phyloP scores from a whole-genome alignment of 352 stramenopile genomes.

The Phytopythium mirpurense region DNA sequence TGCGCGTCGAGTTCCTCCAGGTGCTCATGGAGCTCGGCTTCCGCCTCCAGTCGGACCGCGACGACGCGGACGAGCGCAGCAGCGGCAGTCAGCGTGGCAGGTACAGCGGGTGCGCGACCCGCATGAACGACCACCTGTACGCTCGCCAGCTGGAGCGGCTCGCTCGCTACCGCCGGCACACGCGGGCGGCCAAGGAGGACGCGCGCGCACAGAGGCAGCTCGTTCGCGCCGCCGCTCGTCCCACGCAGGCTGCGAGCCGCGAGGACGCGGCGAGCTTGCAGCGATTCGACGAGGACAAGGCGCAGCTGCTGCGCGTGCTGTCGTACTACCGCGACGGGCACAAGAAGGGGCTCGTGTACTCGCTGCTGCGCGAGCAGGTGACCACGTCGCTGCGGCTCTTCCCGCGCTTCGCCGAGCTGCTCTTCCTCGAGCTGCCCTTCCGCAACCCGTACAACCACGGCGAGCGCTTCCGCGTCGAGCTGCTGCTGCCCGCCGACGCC shows the following conservation, averaged over 20 bases:
- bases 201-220: slow-evolving; percentile 52
- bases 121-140: slow-evolving; percentile 76
- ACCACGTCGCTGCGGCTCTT: slow-evolving; percentile 81
- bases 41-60: slow-evolving; percentile 54
- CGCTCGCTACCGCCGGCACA: slow-evolving; percentile 58
- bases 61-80: slow-evolving; percentile 19
- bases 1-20: slow-evolving; percentile 89
- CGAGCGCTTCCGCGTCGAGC: slow-evolving; percentile 88
- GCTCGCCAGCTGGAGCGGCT: slow-evolving; percentile 75
- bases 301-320: slow-evolving; percentile 84
- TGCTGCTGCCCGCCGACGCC: slow-evolving; percentile 31
- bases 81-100: neutral
- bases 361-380: slow-evolving; percentile 86
- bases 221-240: slow-evolving; percentile 35
- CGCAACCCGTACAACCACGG: slow-evolving; percentile 89
- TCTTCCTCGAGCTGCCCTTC: slow-evolving; percentile 90
- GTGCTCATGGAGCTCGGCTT: slow-evolving; percentile 92
- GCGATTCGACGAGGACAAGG: slow-evolving; percentile 68
- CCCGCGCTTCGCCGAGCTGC: slow-evolving; percentile 66
- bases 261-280: slow-evolving; percentile 23
- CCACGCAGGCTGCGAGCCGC: slow-evolving; percentile 20
- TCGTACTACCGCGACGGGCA: slow-evolving; percentile 92
- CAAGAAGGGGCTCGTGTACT: slow-evolving; percentile 91
- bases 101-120: slow-evolving; percentile 12
- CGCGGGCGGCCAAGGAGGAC: slow-evolving; percentile 29